Evolutionary conservation across 768 basidiomycete species (phyloP).

Genomic region (Lanmaoa pseudosensibilis): DNA sequence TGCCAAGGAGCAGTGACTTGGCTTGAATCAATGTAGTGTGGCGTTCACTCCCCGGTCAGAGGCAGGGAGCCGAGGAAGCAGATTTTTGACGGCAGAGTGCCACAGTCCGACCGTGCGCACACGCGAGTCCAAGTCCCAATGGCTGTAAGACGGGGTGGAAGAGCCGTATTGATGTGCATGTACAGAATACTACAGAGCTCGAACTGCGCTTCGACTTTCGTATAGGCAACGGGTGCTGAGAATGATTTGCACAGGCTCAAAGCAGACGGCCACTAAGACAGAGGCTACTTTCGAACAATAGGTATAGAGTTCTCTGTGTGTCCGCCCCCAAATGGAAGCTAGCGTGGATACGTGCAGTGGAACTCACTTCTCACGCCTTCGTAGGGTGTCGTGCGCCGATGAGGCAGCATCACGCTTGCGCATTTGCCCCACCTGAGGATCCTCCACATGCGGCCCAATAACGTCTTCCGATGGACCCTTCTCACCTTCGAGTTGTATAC

Average conservation of each 20-base stretch:
- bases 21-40: no score
- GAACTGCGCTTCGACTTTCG: constrained; percentile 84
- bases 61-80: no score
- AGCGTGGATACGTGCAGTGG: not conserved
- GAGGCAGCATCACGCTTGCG: constrained; percentile 27
- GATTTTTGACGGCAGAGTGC: no score
- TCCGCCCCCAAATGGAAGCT: constrained; percentile 67
- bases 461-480: constrained; percentile 24
- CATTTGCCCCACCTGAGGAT: constrained; percentile 27
- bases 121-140: no score
- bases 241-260: not conserved
- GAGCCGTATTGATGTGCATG: constrained; percentile 67
- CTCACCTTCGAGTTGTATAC: constrained; percentile 62
- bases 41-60: no score
- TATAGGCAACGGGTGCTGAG: constrained; percentile 86
- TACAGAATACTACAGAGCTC: constrained; percentile 79
- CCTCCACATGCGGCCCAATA: constrained; percentile 17
- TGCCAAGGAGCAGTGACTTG: no score
- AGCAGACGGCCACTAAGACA: not conserved
- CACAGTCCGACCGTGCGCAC: no score
- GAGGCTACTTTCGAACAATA: constrained; percentile 74
- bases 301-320: constrained; percentile 75
- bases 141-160: constrained; percentile 49
- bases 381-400: constrained; percentile 1
- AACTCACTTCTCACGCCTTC: constrained; percentile 33